Percentiles rank a stretch among this genome's conserved stretches.
Evolutionary conservation across 768 basidiomycete genomes (phyloP).

Genomic region (Tylopilus sp.): DNA sequence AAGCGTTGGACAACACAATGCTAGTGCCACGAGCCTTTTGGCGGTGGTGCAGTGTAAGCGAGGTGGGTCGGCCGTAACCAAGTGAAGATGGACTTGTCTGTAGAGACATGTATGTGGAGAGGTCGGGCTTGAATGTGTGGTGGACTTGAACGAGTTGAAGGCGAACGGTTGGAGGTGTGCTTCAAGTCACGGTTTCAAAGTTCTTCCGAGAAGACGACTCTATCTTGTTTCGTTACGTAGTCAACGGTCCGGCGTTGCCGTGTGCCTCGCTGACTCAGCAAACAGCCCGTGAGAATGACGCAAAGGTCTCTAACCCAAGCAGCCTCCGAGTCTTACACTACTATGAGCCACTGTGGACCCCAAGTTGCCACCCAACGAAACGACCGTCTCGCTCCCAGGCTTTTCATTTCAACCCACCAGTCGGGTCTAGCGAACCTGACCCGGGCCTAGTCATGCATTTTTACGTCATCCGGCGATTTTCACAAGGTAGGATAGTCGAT

Average conservation of each 20-base stretch:
- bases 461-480: conserved; percentile 20
- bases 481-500: conserved; percentile 16
- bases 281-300: not conserved
- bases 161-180: too few relatives aligned
- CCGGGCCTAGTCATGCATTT: not conserved
- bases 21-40: not conserved
- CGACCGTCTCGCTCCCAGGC: conserved; percentile 11
- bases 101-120: not conserved
- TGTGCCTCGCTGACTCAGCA: not conserved
- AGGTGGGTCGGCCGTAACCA: not conserved
- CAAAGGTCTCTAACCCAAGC: not conserved
- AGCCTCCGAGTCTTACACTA: too few relatives aligned
- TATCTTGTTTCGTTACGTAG: conserved; percentile 18
- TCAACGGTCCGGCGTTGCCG: not conserved
- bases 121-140: not conserved
- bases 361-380: not conserved
- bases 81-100: not conserved
- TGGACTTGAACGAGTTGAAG: too few relatives aligned
- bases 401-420: not conserved
- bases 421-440: conserved; percentile 3
- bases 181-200: too few relatives aligned
- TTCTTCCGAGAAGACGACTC: too few relatives aligned
- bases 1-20: conserved; percentile 10
- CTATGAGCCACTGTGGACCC: not conserved
- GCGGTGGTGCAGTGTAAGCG: conserved; percentile 10